Evolutionary conservation across 257 asterid genomes (phyloP), one percentile per base, ranked within the genome.

Genomic region (Solanum ossicruentum): DNA sequence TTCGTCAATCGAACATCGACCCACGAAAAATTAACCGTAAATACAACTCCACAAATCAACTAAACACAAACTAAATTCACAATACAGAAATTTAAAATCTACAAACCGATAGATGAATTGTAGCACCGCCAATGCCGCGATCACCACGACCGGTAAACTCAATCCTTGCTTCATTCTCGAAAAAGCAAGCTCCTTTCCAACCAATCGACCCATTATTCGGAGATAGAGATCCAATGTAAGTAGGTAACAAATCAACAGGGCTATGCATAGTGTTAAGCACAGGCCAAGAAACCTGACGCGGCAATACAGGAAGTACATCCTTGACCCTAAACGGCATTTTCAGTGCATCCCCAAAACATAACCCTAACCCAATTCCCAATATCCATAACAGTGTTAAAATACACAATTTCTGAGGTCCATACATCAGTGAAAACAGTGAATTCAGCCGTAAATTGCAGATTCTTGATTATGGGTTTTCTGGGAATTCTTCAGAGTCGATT

Each of bases 181-280:
- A 84, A 45, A 97, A 97, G 82, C 99, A 97, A 69, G 98, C 93
- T 63, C 98, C 98, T 88, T 94, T 94, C 99, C 99, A 20, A 97
- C 89, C 77, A 85, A 92, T 92, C 1, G 99, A 88, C 45, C 98
- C 98, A 80, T 95, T 97, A 57, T 91, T 84, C 8, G 99, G 99
- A 79, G 98, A 83, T 91, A 97, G 80, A 1, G 99, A 93, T n/a
- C 98, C 99, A 60, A 97, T 66, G 82, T 91, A 97, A 77, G 93
- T 92, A 70, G 98, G 99, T 90, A 97, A 83, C 91, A 97, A 91
- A 89, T 97, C 99, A 79, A 95, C 94, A 69, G 98, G 96, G 83
- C 91, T 95, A 89, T 97, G 98, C 69, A 97, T 26, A 69, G 86
- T 94, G 85, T 94, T 95, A 83, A 97, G 87, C 23, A 95, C 94